Base-by-base conservation (phyloP, 345 rosid genomes). In the Hibiscus mutabilis region DNA sequence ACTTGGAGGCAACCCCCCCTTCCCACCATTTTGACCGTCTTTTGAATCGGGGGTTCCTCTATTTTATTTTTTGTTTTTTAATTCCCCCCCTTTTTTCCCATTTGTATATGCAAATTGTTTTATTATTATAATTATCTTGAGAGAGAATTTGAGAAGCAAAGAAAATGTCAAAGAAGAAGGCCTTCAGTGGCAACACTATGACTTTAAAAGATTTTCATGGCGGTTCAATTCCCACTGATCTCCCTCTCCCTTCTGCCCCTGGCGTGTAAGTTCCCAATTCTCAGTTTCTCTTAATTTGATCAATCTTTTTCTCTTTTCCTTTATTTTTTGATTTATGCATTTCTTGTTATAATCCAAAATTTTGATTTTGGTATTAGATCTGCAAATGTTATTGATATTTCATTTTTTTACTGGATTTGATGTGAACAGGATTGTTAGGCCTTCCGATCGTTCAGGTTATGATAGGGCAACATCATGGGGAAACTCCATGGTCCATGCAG, bases 181-280 rank as follows among this genome's bases (percentile, higher is more conserved):
- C 90, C 69, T 78, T 70, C 73, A 64, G 78, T 63, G 89, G 90
- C 70, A 83, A 82, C 77, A 91, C 98, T 25, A 90, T 92, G 95
- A 88, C 91, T 64, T 89, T 92, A 47, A 90, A 89, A 85, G 98
- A 87, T 70, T 92, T 92, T 82, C 98, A 90, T 77, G 96, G 98
- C 77, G 96, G 96, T 68, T 88, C 95, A 40, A 92, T 92, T 65
- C 95, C 95, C 49, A 68, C 93, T 73, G 93, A 92, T 85, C 87
- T 90, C 69, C 83, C 85, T 75, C 89, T 92, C 15, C 98, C 98
- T 78, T 92, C 98, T 29, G 96, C 96, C 76, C 98, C 95, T 73
- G 95, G 96, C 78, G 86, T 86, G 98, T 90, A 85, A 85, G 88
- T 66, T 78, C 33, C 66, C 53, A 22, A n/a, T 67, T 70, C 25